These are phyloP conservation scores for Aristolochia contorta DNA, from an alignment of 164 flowering plant genomes.

Conservation along the genomic window DNA sequence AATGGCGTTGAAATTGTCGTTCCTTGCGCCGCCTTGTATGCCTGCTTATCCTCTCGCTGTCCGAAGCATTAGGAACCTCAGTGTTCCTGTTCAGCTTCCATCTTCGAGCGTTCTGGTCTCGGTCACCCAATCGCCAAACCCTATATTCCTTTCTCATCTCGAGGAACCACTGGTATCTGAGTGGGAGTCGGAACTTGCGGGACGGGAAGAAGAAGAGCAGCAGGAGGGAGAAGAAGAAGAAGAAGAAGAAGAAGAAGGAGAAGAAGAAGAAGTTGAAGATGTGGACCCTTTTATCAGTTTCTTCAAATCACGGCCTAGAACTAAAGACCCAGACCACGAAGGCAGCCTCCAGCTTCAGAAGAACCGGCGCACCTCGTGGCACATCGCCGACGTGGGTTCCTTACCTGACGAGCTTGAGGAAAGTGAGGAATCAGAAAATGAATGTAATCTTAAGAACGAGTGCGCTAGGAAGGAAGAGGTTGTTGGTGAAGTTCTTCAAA, in stretches of 20 bases:
- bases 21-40: neutral
- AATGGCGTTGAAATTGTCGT: slow-evolving; percentile 4
- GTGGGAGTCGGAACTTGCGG: no score
- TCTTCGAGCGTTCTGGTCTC: slow-evolving; percentile 17
- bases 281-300: slow-evolving; percentile 54
- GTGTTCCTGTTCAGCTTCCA: neutral
- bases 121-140: slow-evolving; percentile 20
- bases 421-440: slow-evolving; percentile 7
- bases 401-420: slow-evolving; percentile 1
- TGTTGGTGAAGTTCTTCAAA: slow-evolving; percentile 42
- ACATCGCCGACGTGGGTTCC: slow-evolving; percentile 21
- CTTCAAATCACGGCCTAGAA: slow-evolving; percentile 50
- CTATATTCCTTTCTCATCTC: slow-evolving; percentile 51
- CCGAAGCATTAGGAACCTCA: neutral
- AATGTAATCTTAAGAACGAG: neutral
- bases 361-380: slow-evolving; percentile 69
- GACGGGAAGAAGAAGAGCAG: slow-evolving; percentile 9
- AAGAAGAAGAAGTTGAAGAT: slow-evolving; percentile 5
- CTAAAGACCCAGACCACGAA: slow-evolving; percentile 41
- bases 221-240: slow-evolving; percentile 14
- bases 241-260: slow-evolving; percentile 9
- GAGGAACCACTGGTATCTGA: slow-evolving; percentile 9
- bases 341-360: slow-evolving; percentile 38
- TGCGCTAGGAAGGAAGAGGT: slow-evolving; percentile 8
- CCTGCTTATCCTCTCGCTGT: neutral